A percentile compares a stretch with the other conserved stretches of the same genome.
These are phyloP conservation scores for Mrakia blollopis DNA, from an alignment of 768 basidiomycete species.

Conservation along the genomic window DNA sequence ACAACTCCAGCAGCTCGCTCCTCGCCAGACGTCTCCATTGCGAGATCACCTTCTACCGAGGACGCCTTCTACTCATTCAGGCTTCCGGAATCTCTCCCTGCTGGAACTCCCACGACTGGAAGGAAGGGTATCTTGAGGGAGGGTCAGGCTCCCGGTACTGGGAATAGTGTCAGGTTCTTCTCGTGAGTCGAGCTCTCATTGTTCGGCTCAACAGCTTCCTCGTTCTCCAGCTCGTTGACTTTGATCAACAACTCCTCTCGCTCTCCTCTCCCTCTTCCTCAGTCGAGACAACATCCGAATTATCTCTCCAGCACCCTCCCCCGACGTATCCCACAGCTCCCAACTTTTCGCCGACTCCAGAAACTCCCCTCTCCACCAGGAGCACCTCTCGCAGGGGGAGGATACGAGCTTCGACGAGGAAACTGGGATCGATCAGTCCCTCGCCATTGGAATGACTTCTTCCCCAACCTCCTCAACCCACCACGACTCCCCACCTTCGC, in stretches of 20 bases:
- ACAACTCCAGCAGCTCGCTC: background rate
- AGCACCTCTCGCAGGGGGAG: background rate
- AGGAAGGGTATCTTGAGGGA: conserved; percentile 56
- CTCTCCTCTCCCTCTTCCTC: background rate
- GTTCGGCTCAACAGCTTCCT: background rate
- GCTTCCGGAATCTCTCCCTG: conserved; percentile 1
- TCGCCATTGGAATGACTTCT: conserved; percentile 9
- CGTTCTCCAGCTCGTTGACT: no score
- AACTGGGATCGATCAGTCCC: conserved; percentile 5
- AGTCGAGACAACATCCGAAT: conserved; percentile 28
- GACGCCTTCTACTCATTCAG: conserved; percentile 18
- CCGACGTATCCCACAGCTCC: conserved; percentile 12
- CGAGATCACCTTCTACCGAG: background rate
- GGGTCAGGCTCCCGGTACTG: conserved; percentile 62
- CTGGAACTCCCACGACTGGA: conserved; percentile 9
- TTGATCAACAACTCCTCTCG: background rate
- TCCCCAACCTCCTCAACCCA: background rate
- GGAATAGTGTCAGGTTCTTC: conserved; percentile 75
- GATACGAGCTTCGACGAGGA: conserved; percentile 13
- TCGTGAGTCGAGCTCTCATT: conserved; percentile 55
- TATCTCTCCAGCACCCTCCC: conserved; percentile 19
- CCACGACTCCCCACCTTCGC: background rate
- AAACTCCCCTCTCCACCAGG: background rate
- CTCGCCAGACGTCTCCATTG: background rate
- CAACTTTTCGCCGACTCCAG: background rate